phyloP scores from a whole-genome alignment of 805 yeast genomes.

The Myxozyma monticola region DNA sequence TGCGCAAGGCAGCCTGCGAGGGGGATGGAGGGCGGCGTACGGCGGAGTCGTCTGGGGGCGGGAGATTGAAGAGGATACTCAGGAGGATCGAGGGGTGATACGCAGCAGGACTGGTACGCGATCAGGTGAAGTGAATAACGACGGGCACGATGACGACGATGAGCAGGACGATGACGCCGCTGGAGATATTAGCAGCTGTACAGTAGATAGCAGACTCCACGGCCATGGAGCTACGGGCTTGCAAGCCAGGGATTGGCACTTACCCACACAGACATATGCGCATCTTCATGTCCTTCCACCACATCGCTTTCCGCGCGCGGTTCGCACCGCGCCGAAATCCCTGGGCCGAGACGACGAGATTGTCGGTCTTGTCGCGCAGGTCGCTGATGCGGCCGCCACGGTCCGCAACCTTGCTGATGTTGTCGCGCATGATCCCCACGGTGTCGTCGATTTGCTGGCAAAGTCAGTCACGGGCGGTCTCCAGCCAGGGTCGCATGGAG shows the following conservation, averaged over 20 bases:
- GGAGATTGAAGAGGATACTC: not conserved
- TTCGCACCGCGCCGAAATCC: conserved; percentile 96
- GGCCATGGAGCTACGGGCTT: too few relatives aligned
- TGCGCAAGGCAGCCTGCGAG: too few relatives aligned
- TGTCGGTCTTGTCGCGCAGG: conserved; percentile 90
- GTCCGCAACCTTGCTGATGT: conserved; percentile 92
- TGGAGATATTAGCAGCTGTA: conserved; percentile 31
- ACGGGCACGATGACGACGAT: conserved; percentile 91
- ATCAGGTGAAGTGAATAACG: conserved; percentile 72
- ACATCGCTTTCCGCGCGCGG: conserved; percentile 96
- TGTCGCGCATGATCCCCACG: conserved; percentile 96
- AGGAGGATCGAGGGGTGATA: not conserved
- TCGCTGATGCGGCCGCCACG: conserved; percentile 89
- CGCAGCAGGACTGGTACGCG: not conserved
- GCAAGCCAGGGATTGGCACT: conserved; percentile 7
- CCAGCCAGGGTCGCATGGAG: not conserved
- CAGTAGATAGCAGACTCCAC: too few relatives aligned
- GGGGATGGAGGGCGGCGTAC: too few relatives aligned
- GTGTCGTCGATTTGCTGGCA: conserved; percentile 83
- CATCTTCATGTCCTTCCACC: conserved; percentile 99
- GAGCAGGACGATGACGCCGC: conserved; percentile 71
- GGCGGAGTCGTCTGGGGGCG: too few relatives aligned
- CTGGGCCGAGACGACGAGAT: conserved; percentile 86
- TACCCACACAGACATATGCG: conserved; percentile 77
- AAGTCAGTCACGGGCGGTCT: not conserved